phyloP scores from a whole-genome alignment of 176 grass and related monocot genomes.

The barley (Hordeum vulgare) region MorexV3_pseudomolecules_assembly NC_058519.1:190841861-190842360 shows the following conservation, averaged over 20 bases:
- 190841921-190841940: neutral
- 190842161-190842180: constrained; percentile 41
- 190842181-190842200: constrained; percentile 55
- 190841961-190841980: neutral
- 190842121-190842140: constrained; percentile 49
- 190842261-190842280: constrained; percentile 37
- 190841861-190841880: neutral
- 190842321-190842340: constrained; percentile 54
- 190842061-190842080: constrained; percentile 1
- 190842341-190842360: constrained; percentile 48
- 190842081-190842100: constrained; percentile 61
- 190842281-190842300: constrained; percentile 53
- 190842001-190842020: neutral
- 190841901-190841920: neutral
- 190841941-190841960: neutral
- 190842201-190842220: constrained; percentile 47
- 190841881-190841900: neutral
- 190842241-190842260: constrained; percentile 36
- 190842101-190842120: constrained; percentile 48
- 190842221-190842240: constrained; percentile 40
- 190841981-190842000: neutral
- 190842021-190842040: constrained; percentile 3
- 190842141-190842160: constrained; percentile 48
- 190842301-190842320: constrained; percentile 46
- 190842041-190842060: neutral